phyloP scores from a whole-genome alignment of 495 filamentous ascomycete genomes.

The Chaetomium fimeti region DNA sequence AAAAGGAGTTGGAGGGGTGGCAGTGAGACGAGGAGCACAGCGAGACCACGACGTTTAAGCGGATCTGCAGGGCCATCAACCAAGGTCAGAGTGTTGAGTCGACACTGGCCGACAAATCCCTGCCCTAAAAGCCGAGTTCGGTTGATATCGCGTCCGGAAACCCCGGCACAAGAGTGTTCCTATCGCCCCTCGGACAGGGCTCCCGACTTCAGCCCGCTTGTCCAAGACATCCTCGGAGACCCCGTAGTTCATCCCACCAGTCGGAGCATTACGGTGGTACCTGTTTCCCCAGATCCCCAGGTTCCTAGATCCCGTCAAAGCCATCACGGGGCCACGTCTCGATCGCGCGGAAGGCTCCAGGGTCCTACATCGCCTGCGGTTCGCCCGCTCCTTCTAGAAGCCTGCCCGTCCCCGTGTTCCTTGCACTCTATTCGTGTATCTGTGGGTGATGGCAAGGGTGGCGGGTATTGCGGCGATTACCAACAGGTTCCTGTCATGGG shows the following conservation, averaged over 20 bases:
- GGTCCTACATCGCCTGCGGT: not conserved
- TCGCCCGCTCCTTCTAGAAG: not conserved
- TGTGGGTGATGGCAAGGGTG: conserved; percentile 12
- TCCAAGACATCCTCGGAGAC: not conserved
- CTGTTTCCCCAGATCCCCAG: conserved; percentile 6
- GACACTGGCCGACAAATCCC: conserved; percentile 4
- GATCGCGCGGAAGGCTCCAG: not conserved
- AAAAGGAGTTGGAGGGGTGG: conserved; percentile 1
- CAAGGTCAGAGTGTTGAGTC: not conserved
- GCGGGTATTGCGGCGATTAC: not conserved
- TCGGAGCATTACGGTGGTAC: not conserved
- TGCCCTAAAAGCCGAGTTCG: not conserved
- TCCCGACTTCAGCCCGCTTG: not conserved
- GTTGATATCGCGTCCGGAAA: not conserved
- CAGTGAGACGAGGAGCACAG: not conserved
- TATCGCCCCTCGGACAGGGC: not conserved
- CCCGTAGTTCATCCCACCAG: conserved; percentile 5
- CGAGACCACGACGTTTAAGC: not conserved
- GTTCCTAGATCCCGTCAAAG: not conserved
- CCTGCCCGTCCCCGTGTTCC: not conserved
- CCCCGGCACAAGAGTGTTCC: not conserved
- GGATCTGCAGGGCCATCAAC: not conserved
- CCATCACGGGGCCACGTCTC: not conserved
- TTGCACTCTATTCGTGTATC: not conserved
- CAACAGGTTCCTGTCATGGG: not conserved